A percentile compares a stretch with the other conserved stretches of the same genome.
These are phyloP conservation scores for Pulveroboletus sp. DNA, from an alignment of 768 basidiomycete genomes.

Conservation along the genomic window DNA sequence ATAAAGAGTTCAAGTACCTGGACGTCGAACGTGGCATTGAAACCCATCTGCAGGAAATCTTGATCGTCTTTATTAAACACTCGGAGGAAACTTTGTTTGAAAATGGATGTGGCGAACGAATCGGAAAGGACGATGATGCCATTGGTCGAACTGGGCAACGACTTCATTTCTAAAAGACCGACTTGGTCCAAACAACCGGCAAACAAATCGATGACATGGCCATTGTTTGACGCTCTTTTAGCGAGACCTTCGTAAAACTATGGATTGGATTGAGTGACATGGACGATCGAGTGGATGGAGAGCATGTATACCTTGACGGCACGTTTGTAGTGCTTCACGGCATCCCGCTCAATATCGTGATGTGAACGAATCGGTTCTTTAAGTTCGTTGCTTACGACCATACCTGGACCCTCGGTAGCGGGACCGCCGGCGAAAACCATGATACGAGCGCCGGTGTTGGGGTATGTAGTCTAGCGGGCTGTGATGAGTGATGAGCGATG, in stretches of 20 bases:
- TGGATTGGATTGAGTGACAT: neutral
- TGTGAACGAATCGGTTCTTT: constrained; percentile 98
- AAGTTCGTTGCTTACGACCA: constrained; percentile 93
- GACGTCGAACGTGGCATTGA: constrained; percentile 98
- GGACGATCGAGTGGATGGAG: neutral
- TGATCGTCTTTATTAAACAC: constrained; percentile 92
- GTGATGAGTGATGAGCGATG: neutral
- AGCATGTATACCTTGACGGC: constrained; percentile 75
- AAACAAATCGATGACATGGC: constrained; percentile 93
- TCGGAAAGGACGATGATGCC: constrained; percentile 96
- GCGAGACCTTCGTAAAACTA: constrained; percentile 96
- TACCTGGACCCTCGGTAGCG: constrained; percentile 93
- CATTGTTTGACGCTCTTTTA: constrained; percentile 90
- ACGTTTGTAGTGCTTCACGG: constrained; percentile 95
- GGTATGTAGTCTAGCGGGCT: constrained; percentile 67
- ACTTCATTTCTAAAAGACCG: constrained; percentile 96
- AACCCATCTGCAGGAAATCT: constrained; percentile 93
- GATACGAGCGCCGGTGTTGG: constrained; percentile 93
- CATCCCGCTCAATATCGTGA: constrained; percentile 97
- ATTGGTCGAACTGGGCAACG: constrained; percentile 91
- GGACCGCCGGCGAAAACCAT: constrained; percentile 97
- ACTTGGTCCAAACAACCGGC: constrained; percentile 98
- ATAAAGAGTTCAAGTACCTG: constrained; percentile 50
- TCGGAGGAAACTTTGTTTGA: constrained; percentile 96
- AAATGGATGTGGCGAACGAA: constrained; percentile 95